A percentile compares a stretch with the other conserved stretches of the same genome.
phyloP scores from a whole-genome alignment of 805 yeast species.

The Saccharomycopsis amapae region DNA sequence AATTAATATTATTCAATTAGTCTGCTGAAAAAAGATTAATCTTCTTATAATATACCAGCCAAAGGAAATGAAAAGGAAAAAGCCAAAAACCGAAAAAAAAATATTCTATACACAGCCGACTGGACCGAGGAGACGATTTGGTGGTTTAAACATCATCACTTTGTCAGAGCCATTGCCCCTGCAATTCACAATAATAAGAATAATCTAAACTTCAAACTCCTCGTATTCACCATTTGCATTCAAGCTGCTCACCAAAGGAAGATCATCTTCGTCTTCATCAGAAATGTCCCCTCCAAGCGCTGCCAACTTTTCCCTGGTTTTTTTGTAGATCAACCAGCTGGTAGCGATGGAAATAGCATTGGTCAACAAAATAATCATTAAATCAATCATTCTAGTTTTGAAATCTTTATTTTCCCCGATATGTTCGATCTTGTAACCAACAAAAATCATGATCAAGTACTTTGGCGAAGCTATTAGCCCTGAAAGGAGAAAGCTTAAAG shows the following conservation, averaged over 20 bases:
- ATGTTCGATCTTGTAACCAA: conserved; percentile 67
- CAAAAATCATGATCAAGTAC: conserved; percentile 62
- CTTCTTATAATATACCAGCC: no score
- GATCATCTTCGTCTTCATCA: conserved; percentile 9
- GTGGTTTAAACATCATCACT: no score
- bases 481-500: conserved; percentile 59
- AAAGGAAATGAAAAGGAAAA: no score
- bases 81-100: neutral
- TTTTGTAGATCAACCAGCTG: conserved; percentile 59
- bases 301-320: conserved; percentile 34
- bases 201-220: neutral
- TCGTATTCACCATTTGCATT: neutral
- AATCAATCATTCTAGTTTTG: conserved; percentile 50
- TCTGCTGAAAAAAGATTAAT: no score
- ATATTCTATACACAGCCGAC: no score
- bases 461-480: conserved; percentile 78
- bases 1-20: no score
- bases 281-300: neutral
- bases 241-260: conserved; percentile 6
- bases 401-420: conserved; percentile 54
- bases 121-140: no score
- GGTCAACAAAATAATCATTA: conserved; percentile 54
- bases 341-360: conserved; percentile 46
- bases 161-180: no score
- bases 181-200: neutral